phyloP scores from a whole-genome alignment of 208 protist species.

The Crithidia mellificae region DNA sequence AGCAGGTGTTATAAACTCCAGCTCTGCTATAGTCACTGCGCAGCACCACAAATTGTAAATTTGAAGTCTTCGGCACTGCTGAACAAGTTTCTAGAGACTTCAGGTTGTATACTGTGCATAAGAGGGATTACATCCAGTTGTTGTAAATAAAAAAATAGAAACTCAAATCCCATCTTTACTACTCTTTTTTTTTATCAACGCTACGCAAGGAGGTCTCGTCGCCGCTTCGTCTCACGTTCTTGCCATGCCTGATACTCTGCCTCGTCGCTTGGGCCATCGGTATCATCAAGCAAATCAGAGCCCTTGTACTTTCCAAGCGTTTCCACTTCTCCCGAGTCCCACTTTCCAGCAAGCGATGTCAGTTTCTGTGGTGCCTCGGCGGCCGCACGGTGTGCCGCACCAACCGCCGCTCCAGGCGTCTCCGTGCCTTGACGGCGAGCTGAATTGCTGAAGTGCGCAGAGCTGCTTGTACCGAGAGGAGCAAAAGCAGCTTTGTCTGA shows the following conservation, averaged over 20 bases:
- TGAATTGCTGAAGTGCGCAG: not conserved
- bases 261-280: slow-evolving; percentile 58
- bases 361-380: not conserved
- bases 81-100: too few species aligned
- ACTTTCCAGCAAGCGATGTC: slow-evolving; percentile 13
- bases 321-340: slow-evolving; percentile 17
- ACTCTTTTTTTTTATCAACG: too few species aligned
- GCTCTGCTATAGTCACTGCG: too few species aligned
- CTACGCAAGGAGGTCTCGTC: slow-evolving; percentile 23
- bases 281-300: slow-evolving; percentile 57
- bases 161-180: too few species aligned
- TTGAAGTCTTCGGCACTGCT: too few species aligned
- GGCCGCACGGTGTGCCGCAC: too few species aligned
- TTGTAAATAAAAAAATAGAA: too few species aligned
- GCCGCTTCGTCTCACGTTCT: slow-evolving; percentile 33
- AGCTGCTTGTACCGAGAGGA: not conserved
- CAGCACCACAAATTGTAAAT: too few species aligned
- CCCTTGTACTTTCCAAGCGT: slow-evolving; percentile 27
- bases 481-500: not conserved
- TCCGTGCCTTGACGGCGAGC: not conserved
- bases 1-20: too few species aligned
- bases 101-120: too few species aligned
- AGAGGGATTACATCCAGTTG: too few species aligned
- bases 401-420: too few species aligned
- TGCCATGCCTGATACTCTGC: slow-evolving; percentile 60